Base-by-base conservation (phyloP, 179 eudicot species). In the Carnegiea gigantea region DNA sequence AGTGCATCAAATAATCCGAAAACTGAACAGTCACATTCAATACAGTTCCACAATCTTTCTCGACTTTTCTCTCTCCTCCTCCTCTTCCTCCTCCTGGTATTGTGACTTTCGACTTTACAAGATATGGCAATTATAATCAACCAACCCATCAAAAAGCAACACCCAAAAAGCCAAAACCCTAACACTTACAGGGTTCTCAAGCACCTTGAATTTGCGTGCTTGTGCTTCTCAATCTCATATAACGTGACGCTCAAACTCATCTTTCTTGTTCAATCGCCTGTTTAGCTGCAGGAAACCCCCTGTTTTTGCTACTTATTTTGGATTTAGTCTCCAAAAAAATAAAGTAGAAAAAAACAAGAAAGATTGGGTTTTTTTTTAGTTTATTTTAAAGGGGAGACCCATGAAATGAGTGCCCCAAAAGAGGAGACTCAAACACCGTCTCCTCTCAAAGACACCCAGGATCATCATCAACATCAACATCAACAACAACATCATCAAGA, bases 1-100 rank as follows among this genome's bases (percentile, higher is more conserved):
- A n/a, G 70, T 77, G 65, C 21, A 53, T 65, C 38, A 78, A 46
- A 72, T 72, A 54, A 75, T 13, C 72, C 76, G 76, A 76, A 81
- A 83, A 62, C 46, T 90, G 93, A 86, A 68, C 57, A 83, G 93
- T 89, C 91, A 53, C 78, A 81, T 80, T 90, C 91, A 86, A 65
- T 43, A 85, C 89, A 86, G 89, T 82, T 84, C 88, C 87, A 85
- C 87, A 86, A 83, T 78, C 82, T 80, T 86, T 36, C 21, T 74
- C 83, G 81, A 77, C 86, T 90, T 85, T 85, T 28, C 36, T 44
- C 53, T 75, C 59, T 79, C 81, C 78, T 79, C 78, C 59, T 68
- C 15, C 38, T 11, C 38, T 5, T 67, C 36, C 11, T 62, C 28
- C 33, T 64, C 75, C 76, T 70, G 49, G 12, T 77, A 46, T 59